A percentile compares a stretch with the other conserved stretches of the same genome.
phyloP scores from a whole-genome alignment of 768 basidiomycete genomes.

The Hericium alpestre region DNA sequence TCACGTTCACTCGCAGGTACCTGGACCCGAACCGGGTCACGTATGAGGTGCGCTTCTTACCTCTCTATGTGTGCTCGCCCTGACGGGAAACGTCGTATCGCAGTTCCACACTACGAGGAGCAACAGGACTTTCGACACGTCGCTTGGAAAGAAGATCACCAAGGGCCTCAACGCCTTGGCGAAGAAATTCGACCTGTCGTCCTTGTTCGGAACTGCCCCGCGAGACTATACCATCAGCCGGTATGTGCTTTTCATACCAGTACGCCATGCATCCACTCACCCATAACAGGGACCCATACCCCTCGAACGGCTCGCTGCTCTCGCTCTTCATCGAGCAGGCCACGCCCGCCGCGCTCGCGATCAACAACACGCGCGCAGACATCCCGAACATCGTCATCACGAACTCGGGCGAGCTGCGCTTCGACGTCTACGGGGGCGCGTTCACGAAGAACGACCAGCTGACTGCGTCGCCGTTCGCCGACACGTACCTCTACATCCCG shows the following conservation, averaged over 20 bases:
- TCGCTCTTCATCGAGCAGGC: conserved; percentile 46
- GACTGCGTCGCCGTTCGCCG: conserved; percentile 59
- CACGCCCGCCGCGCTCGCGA: conserved; percentile 41
- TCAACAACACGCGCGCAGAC: conserved; percentile 52
- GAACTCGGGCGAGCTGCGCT: conserved; percentile 57
- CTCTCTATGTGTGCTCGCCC: neutral
- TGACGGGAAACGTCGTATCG: neutral
- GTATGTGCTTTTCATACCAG: conserved; percentile 19
- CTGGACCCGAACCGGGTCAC: conserved; percentile 72
- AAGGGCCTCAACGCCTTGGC: conserved; percentile 43
- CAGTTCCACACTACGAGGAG: conserved; percentile 56
- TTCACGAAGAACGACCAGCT: conserved; percentile 80
- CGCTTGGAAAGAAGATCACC: conserved; percentile 41
- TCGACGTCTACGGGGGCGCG: conserved; percentile 53
- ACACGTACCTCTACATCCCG: conserved; percentile 54
- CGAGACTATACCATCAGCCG: conserved; percentile 61
- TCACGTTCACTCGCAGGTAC: conserved; percentile 62
- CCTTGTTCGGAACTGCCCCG: conserved; percentile 62
- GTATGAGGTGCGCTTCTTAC: conserved; percentile 41
- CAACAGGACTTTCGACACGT: conserved; percentile 54
- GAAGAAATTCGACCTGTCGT: conserved; percentile 48
- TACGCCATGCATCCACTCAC: neutral
- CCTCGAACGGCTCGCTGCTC: conserved; percentile 50
- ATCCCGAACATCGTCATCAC: conserved; percentile 56
- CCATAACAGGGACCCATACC: conserved; percentile 42